Percentiles rank a stretch among this genome's conserved stretches.
phyloP scores from a whole-genome alignment of 2,329 filamentous ascomycete genomes.

The Talaromyces funiculosus region DNA sequence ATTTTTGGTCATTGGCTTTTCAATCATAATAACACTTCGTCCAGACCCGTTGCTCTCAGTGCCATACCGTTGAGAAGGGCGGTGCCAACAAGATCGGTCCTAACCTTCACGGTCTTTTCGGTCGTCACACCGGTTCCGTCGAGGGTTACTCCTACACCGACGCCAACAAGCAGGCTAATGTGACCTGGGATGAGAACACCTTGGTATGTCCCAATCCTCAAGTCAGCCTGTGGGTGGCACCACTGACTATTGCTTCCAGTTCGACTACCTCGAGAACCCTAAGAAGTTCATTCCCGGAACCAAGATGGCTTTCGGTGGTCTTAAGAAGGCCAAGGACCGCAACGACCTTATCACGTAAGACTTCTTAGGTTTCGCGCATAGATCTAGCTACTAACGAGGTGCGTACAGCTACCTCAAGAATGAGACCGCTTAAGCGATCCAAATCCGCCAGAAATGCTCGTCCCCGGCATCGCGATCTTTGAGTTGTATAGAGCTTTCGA shows the following conservation, averaged over 20 bases:
- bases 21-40: not conserved
- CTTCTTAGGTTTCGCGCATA: not conserved
- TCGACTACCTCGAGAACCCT: constrained; percentile 99
- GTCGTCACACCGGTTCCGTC: constrained; percentile 86
- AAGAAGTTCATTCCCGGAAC: constrained; percentile 99
- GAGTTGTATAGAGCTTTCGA: constrained; percentile 10
- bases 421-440: constrained; percentile 28
- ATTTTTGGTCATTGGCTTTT: not conserved
- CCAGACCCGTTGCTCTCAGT: constrained; percentile 89
- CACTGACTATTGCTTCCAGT: constrained; percentile 47
- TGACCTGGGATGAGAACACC: constrained; percentile 79
- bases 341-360: constrained; percentile 97
- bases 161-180: constrained; percentile 96
- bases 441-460: not conserved
- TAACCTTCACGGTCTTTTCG: constrained; percentile 94
- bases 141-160: constrained; percentile 97
- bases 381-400: not conserved
- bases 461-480: constrained; percentile 10
- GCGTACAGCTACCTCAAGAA: constrained; percentile 35
- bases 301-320: constrained; percentile 99
- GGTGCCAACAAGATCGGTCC: constrained; percentile 98
- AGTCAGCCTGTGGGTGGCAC: not conserved
- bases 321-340: constrained; percentile 99
- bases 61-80: constrained; percentile 87
- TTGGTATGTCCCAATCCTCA: constrained; percentile 57